phyloP scores from a whole-genome alignment of 2,329 filamentous ascomycete genomes.

The Bertia moriformis region DNA sequence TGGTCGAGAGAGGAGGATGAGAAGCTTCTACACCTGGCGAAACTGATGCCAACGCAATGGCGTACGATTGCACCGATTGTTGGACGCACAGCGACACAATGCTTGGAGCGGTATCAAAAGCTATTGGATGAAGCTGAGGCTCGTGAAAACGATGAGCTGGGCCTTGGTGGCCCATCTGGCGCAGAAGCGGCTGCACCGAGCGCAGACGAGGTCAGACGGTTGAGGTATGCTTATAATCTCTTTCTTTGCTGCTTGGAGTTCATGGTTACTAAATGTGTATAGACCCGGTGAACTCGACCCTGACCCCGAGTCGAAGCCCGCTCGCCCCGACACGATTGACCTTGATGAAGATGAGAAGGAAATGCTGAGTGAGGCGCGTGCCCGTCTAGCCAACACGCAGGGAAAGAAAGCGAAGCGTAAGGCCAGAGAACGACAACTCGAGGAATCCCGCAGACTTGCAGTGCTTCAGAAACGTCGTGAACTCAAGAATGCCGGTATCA shows the following conservation, averaged over 20 bases:
- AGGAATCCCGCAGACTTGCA: constrained; percentile 81
- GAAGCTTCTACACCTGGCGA: constrained; percentile 87
- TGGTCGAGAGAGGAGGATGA: constrained; percentile 99
- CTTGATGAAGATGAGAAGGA: constrained; percentile 98
- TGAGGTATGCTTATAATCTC: constrained; percentile 30
- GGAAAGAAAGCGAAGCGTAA: constrained; percentile 98
- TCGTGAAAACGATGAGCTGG: constrained; percentile 61
- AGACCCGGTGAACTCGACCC: constrained; percentile 85
- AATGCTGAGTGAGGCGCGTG: constrained; percentile 94
- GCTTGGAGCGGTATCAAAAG: constrained; percentile 91
- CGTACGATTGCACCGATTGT: constrained; percentile 94
- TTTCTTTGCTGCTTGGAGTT: not conserved
- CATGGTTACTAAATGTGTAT: too few species aligned
- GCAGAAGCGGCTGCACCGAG: constrained; percentile 77
- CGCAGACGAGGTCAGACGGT: constrained; percentile 76
- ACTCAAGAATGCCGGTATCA: constrained; percentile 94
- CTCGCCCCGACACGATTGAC: constrained; percentile 89
- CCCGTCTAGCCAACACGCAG: constrained; percentile 90
- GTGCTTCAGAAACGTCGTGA: constrained; percentile 89
- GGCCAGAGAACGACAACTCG: constrained; percentile 84
- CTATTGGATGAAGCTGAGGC: constrained; percentile 91
- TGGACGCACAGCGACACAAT: constrained; percentile 90
- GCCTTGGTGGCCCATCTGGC: constrained; percentile 70
- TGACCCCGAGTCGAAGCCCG: constrained; percentile 93
- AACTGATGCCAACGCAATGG: constrained; percentile 99